A percentile compares a stretch with the other conserved stretches of the same genome.
Conservation (phyloP, 192 early-diverging fungal species). For the Helicostylum pulchrum region DNA sequence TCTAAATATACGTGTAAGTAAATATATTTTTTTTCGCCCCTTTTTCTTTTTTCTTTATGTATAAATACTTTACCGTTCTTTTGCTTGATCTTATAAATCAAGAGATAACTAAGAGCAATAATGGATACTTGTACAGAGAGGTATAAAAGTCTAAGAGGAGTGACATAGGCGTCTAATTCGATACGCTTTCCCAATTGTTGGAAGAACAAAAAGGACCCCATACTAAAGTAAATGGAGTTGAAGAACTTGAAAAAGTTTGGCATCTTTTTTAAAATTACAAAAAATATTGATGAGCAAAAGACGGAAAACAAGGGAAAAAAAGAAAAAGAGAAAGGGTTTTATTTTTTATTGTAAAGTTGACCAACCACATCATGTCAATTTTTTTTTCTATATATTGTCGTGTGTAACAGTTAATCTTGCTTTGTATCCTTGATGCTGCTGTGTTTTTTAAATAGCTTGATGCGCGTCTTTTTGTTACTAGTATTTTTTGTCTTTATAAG, state of each 20-base stretch:
- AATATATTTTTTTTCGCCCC: neutral
- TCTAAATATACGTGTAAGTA: slow-evolving; percentile 45
- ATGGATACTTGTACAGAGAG: slow-evolving; percentile 54
- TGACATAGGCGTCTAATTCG: slow-evolving; percentile 61
- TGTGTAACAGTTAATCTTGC: too few species aligned
- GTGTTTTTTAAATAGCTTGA: too few species aligned
- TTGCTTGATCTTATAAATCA: slow-evolving; percentile 45
- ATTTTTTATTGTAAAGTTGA: neutral
- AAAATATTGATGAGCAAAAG: neutral
- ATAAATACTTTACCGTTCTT: slow-evolving; percentile 65
- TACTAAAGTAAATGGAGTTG: slow-evolving; percentile 37
- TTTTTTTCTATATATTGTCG: too few species aligned
- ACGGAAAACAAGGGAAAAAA: neutral
- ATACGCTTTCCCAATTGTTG: slow-evolving; percentile 61
- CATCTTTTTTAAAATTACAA: slow-evolving; percentile 5
- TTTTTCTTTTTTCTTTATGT: neutral
- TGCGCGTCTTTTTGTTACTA: too few species aligned
- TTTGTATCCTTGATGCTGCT: too few species aligned
- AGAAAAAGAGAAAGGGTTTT: neutral
- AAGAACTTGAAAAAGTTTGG: slow-evolving; percentile 4
- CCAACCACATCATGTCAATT: too few species aligned
- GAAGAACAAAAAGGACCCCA: slow-evolving; percentile 53
- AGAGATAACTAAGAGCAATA: slow-evolving; percentile 39
- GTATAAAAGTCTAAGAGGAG: slow-evolving; percentile 57
- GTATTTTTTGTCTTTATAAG: too few species aligned